Evolutionary conservation across 2,329 filamentous ascomycete genomes (phyloP), one percentile per base, ranked within the genome.

Genomic region (Ceratocystis harringtonii): DNA sequence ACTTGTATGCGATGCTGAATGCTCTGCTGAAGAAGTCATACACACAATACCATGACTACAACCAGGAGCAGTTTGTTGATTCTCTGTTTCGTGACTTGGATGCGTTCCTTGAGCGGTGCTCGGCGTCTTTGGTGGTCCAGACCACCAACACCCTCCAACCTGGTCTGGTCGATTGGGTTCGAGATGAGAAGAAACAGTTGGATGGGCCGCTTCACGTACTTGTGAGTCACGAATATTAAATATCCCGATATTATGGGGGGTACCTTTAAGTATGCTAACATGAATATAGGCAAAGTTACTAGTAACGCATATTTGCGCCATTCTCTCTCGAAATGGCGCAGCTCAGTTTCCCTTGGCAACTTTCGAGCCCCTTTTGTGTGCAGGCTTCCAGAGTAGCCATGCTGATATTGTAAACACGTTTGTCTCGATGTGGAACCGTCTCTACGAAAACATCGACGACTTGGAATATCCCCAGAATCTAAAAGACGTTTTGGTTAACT

Each of bases 401-500:
- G 75, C 71, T 66, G 76, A 73, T 67, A 81, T 77, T 70, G 88
- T 76, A 68, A 84, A 74, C 73, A 78, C 71, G 71, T 75, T 79
- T 19, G 74, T 77, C 45, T 75, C 76, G 28, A 70, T 78, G 68
- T 96, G 90, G 90, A 92, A 91, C 69, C 72, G 75, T 0, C 81
- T 85, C 0, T 90, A 90, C 71, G 84, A 84, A 22, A 76, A 80
- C 17, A 79, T 82, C 48, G 77, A 82, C 2, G 75, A 76, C 4
- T 71, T 90, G 1, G 75, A 82, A 28, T 92, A 89, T 73, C 87
- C 90, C 0, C 74, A 80, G 10, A 77, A 77, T 36, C 77, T 96
- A 4, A 84, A 84, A 70, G 74, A 78, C 1, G 81, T 85, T 1
- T 76, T 96, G 43, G 77, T 81, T 30, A 81, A 80, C 17, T 74